These are phyloP conservation scores for Leccinum sublutescens DNA, from an alignment of 768 basidiomycete species.

Conservation along the genomic window DNA sequence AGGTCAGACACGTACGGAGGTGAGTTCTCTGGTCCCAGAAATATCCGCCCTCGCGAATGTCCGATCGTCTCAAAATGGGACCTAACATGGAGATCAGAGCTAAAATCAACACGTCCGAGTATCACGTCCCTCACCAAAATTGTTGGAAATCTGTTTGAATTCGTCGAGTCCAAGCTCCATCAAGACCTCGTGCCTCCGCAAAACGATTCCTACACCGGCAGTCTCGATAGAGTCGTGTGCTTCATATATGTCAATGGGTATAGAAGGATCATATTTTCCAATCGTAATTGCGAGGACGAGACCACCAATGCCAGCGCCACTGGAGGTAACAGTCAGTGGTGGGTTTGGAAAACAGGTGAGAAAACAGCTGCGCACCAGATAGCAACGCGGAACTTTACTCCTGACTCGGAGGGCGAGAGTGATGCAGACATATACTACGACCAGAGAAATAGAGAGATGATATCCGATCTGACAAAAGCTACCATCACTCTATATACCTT, in stretches of 20 bases:
- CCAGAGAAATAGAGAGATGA: too few relatives aligned
- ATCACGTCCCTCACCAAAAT: slow-evolving; percentile 6
- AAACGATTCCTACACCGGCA: slow-evolving; percentile 41
- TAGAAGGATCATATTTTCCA: slow-evolving; percentile 28
- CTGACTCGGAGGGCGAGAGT: background rate
- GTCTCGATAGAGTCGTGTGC: slow-evolving; percentile 38
- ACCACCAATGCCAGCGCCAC: slow-evolving; percentile 43
- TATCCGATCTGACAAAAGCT: too few relatives aligned
- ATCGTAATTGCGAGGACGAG: slow-evolving; percentile 42
- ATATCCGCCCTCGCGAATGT: slow-evolving; percentile 34
- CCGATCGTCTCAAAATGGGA: slow-evolving; percentile 16
- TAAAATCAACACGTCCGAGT: slow-evolving; percentile 1
- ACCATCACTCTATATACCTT: too few relatives aligned
- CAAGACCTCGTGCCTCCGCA: slow-evolving; percentile 46
- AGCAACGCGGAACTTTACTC: slow-evolving; percentile 19
- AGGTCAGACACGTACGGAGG: slow-evolving; percentile 14
- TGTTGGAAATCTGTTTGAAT: slow-evolving; percentile 16
- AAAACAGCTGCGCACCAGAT: slow-evolving; percentile 17
- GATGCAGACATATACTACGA: background rate
- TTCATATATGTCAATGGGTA: slow-evolving; percentile 47
- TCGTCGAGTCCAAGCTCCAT: slow-evolving; percentile 43
- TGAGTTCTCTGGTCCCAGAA: slow-evolving; percentile 24
- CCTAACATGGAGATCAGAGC: background rate
- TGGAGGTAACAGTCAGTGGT: slow-evolving; percentile 4
- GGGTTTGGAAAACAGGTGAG: background rate